Evolutionary conservation across 352 stramenopile species (phyloP), one percentile per base, ranked within the genome.

Genomic region (Phytophthora agathidicida): DNA sequence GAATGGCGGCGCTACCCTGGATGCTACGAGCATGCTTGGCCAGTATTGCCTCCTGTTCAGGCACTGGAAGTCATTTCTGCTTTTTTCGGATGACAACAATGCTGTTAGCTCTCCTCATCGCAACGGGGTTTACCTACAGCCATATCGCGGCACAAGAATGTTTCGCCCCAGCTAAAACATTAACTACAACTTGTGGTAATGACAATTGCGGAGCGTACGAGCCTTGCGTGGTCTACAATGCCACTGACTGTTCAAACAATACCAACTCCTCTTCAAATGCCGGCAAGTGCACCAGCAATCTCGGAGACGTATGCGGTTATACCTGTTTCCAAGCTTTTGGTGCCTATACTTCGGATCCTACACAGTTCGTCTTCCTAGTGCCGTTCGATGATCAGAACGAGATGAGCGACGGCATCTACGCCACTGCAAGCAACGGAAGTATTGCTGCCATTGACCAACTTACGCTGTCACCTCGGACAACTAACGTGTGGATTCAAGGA

Each of bases 401-500:
- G 20, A 24, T 6, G 20, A 37, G 3, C 9, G 9, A 58, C 8
- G 33, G 11, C 2, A 48, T 42, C 13, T 65, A 65, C 38, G 57
- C 57, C 3, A 45, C 48, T 26, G 46, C 39, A 27, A 53, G 32
- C 19, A 65, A 52, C 26, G 17, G 35, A n/a, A 17, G 30, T 17
- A 16, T 65, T 19, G 32, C 39, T 13, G 50, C 57, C 8, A 55
- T 65, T 7, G 57, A 52, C 10, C 47, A 60, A 17, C 31, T 65
- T 7, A 48, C 9, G 32, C 31, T 65, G 3, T 65, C 48, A 9
- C 57, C 39, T 24, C 57, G 60, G n/a, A 49, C 48, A 1, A 54
- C 27, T n/a, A 37, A 28, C 10, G 57, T 60, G n/a, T 65, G 47
- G 47, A 60, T 65, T 20, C 45, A 64, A 14, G 57, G 56, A 23